phyloP scores from a whole-genome alignment of 306 rosid genomes.

The Vigna unguiculata region DNA sequence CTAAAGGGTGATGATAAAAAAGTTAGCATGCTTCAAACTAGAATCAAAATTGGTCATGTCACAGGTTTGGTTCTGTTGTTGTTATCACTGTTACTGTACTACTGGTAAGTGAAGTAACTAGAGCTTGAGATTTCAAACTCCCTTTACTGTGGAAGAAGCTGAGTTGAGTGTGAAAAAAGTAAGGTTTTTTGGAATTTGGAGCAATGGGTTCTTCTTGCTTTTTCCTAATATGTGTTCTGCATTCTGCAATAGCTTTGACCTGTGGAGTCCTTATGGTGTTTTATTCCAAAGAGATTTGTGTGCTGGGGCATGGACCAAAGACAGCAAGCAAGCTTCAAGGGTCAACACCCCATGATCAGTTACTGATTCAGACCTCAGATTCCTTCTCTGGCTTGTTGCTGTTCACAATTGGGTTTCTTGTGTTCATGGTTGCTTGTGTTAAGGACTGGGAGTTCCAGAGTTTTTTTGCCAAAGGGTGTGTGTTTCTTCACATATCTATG shows the following conservation, averaged over 20 bases:
- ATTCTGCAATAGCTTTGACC: constrained; percentile 72
- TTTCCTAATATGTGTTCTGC: constrained; percentile 71
- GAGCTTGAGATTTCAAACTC: constrained; percentile 13
- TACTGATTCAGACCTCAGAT: constrained; percentile 75
- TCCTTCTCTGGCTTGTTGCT: constrained; percentile 89
- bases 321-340: constrained; percentile 85
- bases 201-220: constrained; percentile 75
- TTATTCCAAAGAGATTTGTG: constrained; percentile 64
- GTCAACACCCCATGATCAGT: constrained; percentile 85
- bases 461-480: constrained; percentile 91
- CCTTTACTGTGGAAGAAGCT: constrained; percentile 10
- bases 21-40: constrained; percentile 35
- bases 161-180: background rate
- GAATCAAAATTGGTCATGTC: constrained; percentile 19
- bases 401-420: constrained; percentile 70
- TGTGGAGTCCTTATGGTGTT: constrained; percentile 85
- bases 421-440: constrained; percentile 86
- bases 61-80: background rate
- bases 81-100: background rate
- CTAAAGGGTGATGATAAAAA: background rate
- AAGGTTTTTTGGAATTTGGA: constrained; percentile 10
- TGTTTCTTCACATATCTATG: constrained; percentile 81
- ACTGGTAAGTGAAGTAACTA: background rate
- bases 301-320: constrained; percentile 74
- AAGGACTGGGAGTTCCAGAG: constrained; percentile 86